Conservation (phyloP, 2,329 filamentous ascomycete genomes). For the Pestalotiopsis sp. region DNA sequence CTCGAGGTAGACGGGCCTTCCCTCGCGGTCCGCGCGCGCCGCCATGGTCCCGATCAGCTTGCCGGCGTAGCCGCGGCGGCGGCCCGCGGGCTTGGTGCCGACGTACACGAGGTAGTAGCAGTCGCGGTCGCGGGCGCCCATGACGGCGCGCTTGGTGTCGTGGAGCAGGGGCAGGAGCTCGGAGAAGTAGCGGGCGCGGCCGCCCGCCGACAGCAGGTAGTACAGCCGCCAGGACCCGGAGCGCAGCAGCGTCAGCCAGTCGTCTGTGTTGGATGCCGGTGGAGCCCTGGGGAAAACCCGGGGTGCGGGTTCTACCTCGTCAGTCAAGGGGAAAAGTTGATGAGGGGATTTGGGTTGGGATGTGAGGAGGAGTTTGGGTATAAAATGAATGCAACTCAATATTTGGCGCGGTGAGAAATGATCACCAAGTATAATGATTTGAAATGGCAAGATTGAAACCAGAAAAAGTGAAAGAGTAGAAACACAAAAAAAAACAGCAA, state of each 20-base stretch:
- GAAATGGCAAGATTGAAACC: too few species aligned
- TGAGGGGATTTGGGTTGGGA: too few species aligned
- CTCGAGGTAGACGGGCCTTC: slow-evolving; percentile 75
- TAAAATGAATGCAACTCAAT: too few species aligned
- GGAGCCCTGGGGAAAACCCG: slow-evolving; percentile 61
- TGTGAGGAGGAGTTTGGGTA: too few species aligned
- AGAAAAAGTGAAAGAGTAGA: too few species aligned
- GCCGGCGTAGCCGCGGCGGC: slow-evolving; percentile 72
- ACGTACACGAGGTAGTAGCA: slow-evolving; percentile 86
- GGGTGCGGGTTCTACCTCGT: not conserved
- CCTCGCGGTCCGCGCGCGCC: slow-evolving; percentile 66
- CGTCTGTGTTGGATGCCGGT: slow-evolving; percentile 73
- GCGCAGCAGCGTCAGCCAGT: slow-evolving; percentile 70
- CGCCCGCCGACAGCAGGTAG: slow-evolving; percentile 74
- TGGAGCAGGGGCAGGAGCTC: slow-evolving; percentile 78
- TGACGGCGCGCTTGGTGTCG: slow-evolving; percentile 68
- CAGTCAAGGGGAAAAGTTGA: not conserved
- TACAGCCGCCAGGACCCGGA: slow-evolving; percentile 78
- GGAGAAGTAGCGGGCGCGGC: slow-evolving; percentile 72
- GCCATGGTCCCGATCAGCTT: slow-evolving; percentile 74
- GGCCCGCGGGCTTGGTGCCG: slow-evolving; percentile 71
- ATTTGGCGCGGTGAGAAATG: too few species aligned
- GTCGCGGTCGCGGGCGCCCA: slow-evolving; percentile 67
- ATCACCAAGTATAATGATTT: too few species aligned
- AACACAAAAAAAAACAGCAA: too few species aligned